phyloP scores from a whole-genome alignment of 768 basidiomycete genomes.

The Amanita fuliginea region DNA sequence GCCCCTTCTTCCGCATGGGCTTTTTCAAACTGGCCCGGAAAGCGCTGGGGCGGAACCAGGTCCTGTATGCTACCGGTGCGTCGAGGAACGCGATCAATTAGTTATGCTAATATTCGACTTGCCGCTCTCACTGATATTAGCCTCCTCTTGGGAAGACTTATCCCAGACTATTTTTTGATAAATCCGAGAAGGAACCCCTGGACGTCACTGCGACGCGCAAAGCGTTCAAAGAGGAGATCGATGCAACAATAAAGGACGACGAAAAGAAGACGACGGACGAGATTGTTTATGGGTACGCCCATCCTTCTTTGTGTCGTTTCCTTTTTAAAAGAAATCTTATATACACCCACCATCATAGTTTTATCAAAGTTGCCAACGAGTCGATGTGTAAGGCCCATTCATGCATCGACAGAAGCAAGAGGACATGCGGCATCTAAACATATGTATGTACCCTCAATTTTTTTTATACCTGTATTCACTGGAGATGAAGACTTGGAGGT shows the following conservation, averaged over 20 bases:
- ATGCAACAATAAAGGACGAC: slow-evolving; percentile 30
- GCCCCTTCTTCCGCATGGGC: slow-evolving; percentile 78
- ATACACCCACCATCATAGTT: slow-evolving; percentile 49
- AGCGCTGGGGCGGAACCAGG: slow-evolving; percentile 93
- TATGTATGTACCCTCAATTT: slow-evolving; percentile 25
- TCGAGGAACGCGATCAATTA: neutral
- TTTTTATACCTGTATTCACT: neutral
- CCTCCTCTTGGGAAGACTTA: slow-evolving; percentile 75
- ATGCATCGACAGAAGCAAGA: slow-evolving; percentile 81
- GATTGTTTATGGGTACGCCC: slow-evolving; percentile 72
- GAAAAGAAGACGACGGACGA: slow-evolving; percentile 64
- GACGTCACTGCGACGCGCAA: slow-evolving; percentile 68
- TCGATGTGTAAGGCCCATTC: slow-evolving; percentile 93
- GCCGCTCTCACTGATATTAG: slow-evolving; percentile 92
- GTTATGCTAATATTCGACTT: no score
- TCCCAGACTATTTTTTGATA: slow-evolving; percentile 92
- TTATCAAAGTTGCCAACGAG: slow-evolving; percentile 94
- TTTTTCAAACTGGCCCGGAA: slow-evolving; percentile 87
- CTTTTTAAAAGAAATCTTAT: no score
- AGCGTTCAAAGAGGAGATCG: slow-evolving; percentile 57
- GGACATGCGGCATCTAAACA: slow-evolving; percentile 79
- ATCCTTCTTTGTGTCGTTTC: neutral
- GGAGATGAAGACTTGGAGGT: slow-evolving; percentile 64
- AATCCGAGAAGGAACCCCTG: slow-evolving; percentile 74
- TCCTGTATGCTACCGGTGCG: slow-evolving; percentile 81